Conservation (phyloP, 1,284 basidiomycete genomes). For the Neolentinus lepideus region DNA sequence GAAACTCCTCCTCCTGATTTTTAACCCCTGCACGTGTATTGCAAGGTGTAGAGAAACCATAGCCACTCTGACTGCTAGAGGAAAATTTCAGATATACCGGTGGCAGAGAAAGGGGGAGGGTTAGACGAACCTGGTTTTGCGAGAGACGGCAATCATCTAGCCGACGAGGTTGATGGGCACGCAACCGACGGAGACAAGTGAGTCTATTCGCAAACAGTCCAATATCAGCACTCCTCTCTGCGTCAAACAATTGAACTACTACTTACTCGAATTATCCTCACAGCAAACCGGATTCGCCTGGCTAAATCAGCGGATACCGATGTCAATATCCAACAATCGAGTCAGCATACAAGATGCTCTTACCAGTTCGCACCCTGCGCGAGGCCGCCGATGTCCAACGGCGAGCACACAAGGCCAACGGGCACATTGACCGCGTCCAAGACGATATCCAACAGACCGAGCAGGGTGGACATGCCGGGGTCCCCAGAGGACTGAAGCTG, state of each 20-base stretch:
- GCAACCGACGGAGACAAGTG: neutral
- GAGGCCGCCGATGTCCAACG: neutral
- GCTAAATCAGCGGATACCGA: neutral
- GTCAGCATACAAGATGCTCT: neutral
- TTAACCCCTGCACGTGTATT: no score
- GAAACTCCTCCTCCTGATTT: no score
- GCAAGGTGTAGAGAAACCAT: no score
- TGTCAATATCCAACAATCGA: neutral
- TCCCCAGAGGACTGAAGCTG: constrained; percentile 10
- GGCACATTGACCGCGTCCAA: neutral
- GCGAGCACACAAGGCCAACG: neutral
- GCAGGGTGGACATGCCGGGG: neutral
- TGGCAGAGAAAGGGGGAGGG: no score
- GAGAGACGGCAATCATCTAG: neutral
- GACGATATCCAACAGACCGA: constrained; percentile 1
- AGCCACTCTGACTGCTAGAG: no score
- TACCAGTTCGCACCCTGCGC: neutral
- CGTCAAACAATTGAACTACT: neutral
- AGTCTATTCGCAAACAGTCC: neutral
- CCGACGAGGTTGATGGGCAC: constrained; percentile 1
- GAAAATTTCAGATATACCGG: no score
- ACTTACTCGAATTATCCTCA: constrained; percentile 1
- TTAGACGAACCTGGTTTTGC: no score
- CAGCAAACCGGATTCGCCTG: neutral
- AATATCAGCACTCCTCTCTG: neutral